Evolutionary conservation across 2,329 filamentous ascomycete species (phyloP), one percentile per base, ranked within the genome.

Genomic region (Penicillium decumbens): DNA sequence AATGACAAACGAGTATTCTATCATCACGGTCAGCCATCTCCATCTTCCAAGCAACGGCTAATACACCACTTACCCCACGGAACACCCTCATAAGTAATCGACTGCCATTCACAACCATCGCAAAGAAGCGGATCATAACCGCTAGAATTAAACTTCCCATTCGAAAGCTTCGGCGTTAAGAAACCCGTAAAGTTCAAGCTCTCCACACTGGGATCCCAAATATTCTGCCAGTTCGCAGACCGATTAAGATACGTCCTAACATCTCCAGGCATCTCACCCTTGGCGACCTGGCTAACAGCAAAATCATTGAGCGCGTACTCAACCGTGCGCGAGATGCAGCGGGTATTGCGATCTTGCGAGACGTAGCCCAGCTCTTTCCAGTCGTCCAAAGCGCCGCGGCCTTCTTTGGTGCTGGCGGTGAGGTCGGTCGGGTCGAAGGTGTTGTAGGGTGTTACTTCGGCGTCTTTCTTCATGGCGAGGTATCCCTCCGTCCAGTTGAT

Each of bases 161-260:
- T 72, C 10, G 73, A 63, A 45, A 70, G 69, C 28, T 78, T 76
- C 0, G 85, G 85, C 0, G 83, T 83, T 9, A 88, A 67, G 55
- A 71, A 59, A 47, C 70, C 69, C 0, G 71, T 76, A 64, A 85
- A 86, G 6, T 77, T 78, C 0, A 84, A 73, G 0, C 80, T 80
- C 3, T 72, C 72, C 24, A 81, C 76, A 35, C 78, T 65, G 0
- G 75, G 63, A 61, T 88, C 81, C 84, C 83, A 88, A 52, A 87
- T 83, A 59, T 85, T 86, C 25, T 81, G 78, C 85, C 85, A 89
- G 53, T 86, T 83, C n/a, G 77, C 75, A 1, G 82, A 85, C 10
- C 84, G 78, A 37, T 77, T 71, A 13, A 86, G 71, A 59, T 88
- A 88, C 43, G 75, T 82, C 3, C 70, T 56, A 8, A 69, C 66